Percentiles rank a stretch among this genome's conserved stretches.
Conservation (phyloP, 345 rosid genomes). For the Schrenkiella parvula region DNA sequence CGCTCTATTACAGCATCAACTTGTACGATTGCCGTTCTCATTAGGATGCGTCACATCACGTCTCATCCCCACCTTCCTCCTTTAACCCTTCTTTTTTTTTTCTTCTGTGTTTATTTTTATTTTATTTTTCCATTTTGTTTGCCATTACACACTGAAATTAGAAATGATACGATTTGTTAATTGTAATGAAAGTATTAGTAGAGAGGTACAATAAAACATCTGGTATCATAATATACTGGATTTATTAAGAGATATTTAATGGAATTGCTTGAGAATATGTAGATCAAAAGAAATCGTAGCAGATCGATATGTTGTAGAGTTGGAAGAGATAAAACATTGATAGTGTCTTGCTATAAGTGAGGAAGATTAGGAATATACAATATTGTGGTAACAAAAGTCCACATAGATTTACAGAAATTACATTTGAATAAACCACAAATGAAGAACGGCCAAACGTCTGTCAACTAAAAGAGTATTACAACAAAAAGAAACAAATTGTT, state of each 20-base stretch:
- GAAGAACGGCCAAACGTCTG: no score
- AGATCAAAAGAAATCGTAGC: background rate
- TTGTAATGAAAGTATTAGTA: background rate
- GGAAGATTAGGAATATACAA: background rate
- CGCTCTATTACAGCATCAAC: slow-evolving; percentile 6
- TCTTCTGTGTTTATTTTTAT: background rate
- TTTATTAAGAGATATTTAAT: background rate
- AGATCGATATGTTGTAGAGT: background rate
- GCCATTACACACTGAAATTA: background rate
- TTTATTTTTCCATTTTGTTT: background rate
- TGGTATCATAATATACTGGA: background rate
- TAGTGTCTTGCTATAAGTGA: background rate
- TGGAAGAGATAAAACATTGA: background rate
- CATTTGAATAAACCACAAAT: no score
- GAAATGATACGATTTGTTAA: background rate
- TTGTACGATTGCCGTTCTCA: slow-evolving; percentile 16
- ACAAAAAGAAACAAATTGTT: no score
- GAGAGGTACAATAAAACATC: background rate
- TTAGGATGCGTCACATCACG: slow-evolving; percentile 24
- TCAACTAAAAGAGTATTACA: no score
- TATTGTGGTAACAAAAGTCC: background rate
- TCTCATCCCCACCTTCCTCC: slow-evolving; percentile 18
- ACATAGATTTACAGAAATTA: background rate
- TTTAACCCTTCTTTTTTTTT: no score
- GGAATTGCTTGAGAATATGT: no score